Evolutionary conservation across 495 filamentous ascomycete genomes (phyloP).

Genomic region (Podospora bellae-mahoneyi): DNA sequence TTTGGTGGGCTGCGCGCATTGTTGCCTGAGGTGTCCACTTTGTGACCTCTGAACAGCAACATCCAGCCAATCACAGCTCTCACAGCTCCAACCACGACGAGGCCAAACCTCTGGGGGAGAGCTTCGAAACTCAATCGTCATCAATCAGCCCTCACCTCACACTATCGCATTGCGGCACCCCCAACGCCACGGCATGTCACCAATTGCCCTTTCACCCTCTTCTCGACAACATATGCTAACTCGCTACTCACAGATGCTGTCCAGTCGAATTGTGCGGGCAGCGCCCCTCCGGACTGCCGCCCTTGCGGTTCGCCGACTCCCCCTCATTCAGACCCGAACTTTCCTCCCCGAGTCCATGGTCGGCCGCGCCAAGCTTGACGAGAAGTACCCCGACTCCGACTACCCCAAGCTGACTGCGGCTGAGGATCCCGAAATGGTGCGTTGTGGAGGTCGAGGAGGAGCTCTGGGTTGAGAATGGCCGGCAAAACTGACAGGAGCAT

Average conservation of each 20-base stretch:
- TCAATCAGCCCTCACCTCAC: conserved; percentile 17
- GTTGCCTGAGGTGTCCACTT: conserved; percentile 28
- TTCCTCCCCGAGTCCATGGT: conserved; percentile 46
- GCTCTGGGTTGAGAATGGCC: conserved; percentile 10
- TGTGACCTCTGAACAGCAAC: background rate
- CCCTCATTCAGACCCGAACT: conserved; percentile 48
- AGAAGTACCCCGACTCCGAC: conserved; percentile 46
- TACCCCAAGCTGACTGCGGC: conserved; percentile 58
- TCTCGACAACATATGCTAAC: background rate
- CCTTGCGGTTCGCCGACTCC: conserved; percentile 43
- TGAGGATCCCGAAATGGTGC: conserved; percentile 75
- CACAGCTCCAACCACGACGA: background rate
- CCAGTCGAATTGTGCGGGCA: conserved; percentile 55
- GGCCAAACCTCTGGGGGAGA: background rate
- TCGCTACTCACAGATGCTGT: conserved; percentile 56
- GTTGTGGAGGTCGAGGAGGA: conserved; percentile 24
- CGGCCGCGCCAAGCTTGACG: conserved; percentile 40
- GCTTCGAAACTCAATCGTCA: conserved; percentile 22
- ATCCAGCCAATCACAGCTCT: conserved; percentile 12
- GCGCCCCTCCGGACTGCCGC: conserved; percentile 52
- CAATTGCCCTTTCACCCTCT: background rate
- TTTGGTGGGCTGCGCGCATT: background rate
- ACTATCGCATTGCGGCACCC: conserved; percentile 29
- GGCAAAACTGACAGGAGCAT: conserved; percentile 29
- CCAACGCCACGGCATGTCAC: conserved; percentile 26